Evolutionary conservation across 2,329 filamentous ascomycete species (phyloP), one percentile per base, ranked within the genome.

Genomic region (Sclerotinia trifoliorum): DNA sequence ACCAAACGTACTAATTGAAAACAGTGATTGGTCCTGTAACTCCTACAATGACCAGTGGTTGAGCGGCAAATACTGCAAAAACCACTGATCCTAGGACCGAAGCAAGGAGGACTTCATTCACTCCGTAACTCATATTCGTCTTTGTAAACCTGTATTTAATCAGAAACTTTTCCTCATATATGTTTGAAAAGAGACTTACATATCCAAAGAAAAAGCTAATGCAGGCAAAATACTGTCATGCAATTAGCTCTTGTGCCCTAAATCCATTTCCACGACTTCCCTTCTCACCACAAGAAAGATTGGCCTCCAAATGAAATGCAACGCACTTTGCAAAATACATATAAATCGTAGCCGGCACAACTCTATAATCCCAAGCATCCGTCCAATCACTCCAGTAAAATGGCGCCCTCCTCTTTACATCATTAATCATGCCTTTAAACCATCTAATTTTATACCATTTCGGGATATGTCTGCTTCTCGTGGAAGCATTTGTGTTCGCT

Each of bases 241-340:
- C 15, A 54, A 29, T 66, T 68, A 68, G 49, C 39, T 46, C 11
- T 21, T 11, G 13, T 57, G 4, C 49, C 26, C n/a, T n/a, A 11
- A n/a, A 29, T 19, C 42, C 8, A 35, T 48, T 32, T 19, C 3
- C 39, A 65, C 5, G 24, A 10, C 48, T 10, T 17, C 17, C n/a
- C n/a, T 44, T n/a, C 62, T 35, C 58, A 24, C 13, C 15, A 24
- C 13, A 4, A 24, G 26, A 15, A 44, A 35, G 17, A 49, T 51
- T n/a, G 0, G 32, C 46, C 32, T 11, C 48, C 8, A 24, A 51
- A n/a, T 39, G 29, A 21, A 51, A 15, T 13, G 32, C 7, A 49
- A 56, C 24, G 71, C 84, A 94, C 92, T 96, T 96, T 71, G 93
- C 92, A 84, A 96, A 96, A 81, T 95, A 96, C 91, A 96, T 96